A percentile compares a stretch with the other conserved stretches of the same genome.
Evolutionary conservation across 1,284 basidiomycete genomes (phyloP).

Genomic region (Pseudozyma hubeiensis): DNA sequence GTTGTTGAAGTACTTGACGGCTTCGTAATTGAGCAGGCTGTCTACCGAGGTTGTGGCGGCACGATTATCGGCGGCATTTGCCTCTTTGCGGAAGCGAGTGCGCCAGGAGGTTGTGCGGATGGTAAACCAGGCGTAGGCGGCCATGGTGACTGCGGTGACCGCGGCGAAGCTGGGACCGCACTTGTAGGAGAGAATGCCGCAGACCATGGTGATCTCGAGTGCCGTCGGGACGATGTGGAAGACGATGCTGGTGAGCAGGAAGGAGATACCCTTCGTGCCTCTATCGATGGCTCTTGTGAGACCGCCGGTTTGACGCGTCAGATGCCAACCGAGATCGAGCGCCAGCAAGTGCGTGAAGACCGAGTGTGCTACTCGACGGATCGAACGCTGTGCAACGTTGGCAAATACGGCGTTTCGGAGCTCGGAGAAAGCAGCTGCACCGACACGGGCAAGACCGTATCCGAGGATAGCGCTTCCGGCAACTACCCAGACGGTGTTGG

Average conservation of each 20-base stretch:
- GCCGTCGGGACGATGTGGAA: slow-evolving; percentile 97
- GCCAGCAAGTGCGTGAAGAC: slow-evolving; percentile 93
- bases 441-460: slow-evolving; percentile 90
- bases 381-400: slow-evolving; percentile 91
- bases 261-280: slow-evolving; percentile 97
- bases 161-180: slow-evolving; percentile 97
- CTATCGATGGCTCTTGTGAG: slow-evolving; percentile 95
- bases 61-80: slow-evolving; percentile 95
- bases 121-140: slow-evolving; percentile 95
- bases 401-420: slow-evolving; percentile 96
- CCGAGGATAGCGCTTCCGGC: slow-evolving; percentile 89
- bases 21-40: slow-evolving; percentile 96
- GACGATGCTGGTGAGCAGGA: slow-evolving; percentile 90
- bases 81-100: slow-evolving; percentile 91
- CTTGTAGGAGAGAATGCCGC: slow-evolving; percentile 95
- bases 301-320: slow-evolving; percentile 93
- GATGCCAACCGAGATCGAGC: slow-evolving; percentile 91
- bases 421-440: slow-evolving; percentile 89
- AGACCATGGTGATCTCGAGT: slow-evolving; percentile 94
- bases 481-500: slow-evolving; percentile 87
- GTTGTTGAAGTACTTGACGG: slow-evolving; percentile 99
- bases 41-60: slow-evolving; percentile 94
- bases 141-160: slow-evolving; percentile 86
- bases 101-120: slow-evolving; percentile 96
- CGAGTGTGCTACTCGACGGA: slow-evolving; percentile 89